A percentile compares a stretch with the other conserved stretches of the same genome.
Conservation (phyloP, 306 rosid genomes). For the Herpetospermum pedunculosum region DNA sequence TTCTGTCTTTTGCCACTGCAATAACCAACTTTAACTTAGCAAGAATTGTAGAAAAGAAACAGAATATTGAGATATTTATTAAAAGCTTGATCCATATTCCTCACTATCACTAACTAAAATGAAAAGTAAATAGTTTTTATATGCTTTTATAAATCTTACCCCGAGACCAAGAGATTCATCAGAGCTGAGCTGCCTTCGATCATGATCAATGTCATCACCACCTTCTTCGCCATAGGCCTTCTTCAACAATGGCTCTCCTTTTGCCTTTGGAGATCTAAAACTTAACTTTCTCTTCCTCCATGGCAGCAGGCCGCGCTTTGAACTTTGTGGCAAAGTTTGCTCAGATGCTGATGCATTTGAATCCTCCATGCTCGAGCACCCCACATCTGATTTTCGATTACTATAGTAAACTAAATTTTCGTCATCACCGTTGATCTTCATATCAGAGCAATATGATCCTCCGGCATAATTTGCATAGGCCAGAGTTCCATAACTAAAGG, state of each 20-base stretch:
- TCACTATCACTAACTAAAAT: background rate
- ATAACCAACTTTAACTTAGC: constrained; percentile 15
- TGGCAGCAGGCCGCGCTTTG: constrained; percentile 77
- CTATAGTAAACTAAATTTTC: constrained; percentile 92
- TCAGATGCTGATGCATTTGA: constrained; percentile 42
- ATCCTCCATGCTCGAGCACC: constrained; percentile 42
- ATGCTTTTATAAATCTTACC: constrained; percentile 32
- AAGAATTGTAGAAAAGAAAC: background rate
- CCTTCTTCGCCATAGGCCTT: constrained; percentile 98
- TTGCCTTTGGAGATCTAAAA: constrained; percentile 91
- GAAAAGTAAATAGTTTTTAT: background rate
- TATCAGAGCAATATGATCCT: constrained; percentile 50
- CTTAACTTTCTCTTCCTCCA: constrained; percentile 99
- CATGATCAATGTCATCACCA: constrained; percentile 98
- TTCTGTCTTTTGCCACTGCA: constrained; percentile 52
- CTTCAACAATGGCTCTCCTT: constrained; percentile 92
- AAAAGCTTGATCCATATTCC: background rate
- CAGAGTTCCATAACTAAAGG: constrained; percentile 89
- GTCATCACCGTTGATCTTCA: constrained; percentile 40
- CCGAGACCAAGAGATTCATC: constrained; percentile 64
- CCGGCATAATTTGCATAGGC: constrained; percentile 83
- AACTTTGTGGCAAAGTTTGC: constrained; percentile 40
- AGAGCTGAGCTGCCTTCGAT: constrained; percentile 92
- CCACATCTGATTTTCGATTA: constrained; percentile 68
- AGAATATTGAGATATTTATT: background rate